Percentiles rank a stretch among this genome's conserved stretches.
Conservation (phyloP, 495 filamentous ascomycete genomes). For the Daldinia caldariorum region DNA sequence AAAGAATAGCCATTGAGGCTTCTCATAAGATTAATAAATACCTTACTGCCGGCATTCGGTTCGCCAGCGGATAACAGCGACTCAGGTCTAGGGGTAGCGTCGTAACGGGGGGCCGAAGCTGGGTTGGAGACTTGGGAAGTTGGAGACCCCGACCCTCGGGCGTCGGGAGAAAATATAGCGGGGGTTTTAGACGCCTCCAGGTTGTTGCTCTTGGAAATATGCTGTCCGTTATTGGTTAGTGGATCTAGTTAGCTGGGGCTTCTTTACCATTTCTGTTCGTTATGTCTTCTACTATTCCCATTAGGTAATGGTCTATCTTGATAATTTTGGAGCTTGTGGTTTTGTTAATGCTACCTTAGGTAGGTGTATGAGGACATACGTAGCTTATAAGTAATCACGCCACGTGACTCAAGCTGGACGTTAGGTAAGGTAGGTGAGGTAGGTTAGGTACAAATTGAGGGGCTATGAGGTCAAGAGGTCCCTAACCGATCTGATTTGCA, state of each 20-base stretch:
- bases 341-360: too few relatives aligned
- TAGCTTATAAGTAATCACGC: not conserved
- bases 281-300: too few relatives aligned
- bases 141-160: slow-evolving; percentile 38
- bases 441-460: not conserved
- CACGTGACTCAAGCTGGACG: not conserved
- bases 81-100: slow-evolving; percentile 34
- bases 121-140: slow-evolving; percentile 40
- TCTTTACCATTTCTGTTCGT: slow-evolving; percentile 4
- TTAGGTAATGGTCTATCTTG: too few relatives aligned
- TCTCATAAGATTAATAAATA: slow-evolving; percentile 29
- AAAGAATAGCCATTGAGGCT: slow-evolving; percentile 30
- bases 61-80: slow-evolving; percentile 10
- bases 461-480: slow-evolving; percentile 1
- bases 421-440: too few relatives aligned
- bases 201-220: slow-evolving; percentile 41
- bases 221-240: slow-evolving; percentile 35
- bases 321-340: too few relatives aligned
- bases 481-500: too few relatives aligned
- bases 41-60: slow-evolving; percentile 40
- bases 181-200: slow-evolving; percentile 16
- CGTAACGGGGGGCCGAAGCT: slow-evolving; percentile 23
- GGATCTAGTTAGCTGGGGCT: slow-evolving; percentile 9
- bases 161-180: slow-evolving; percentile 45
- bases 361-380: too few relatives aligned